Conservation (phyloP, 257 asterid species). For the Paraleonurus japonicus region DNA sequence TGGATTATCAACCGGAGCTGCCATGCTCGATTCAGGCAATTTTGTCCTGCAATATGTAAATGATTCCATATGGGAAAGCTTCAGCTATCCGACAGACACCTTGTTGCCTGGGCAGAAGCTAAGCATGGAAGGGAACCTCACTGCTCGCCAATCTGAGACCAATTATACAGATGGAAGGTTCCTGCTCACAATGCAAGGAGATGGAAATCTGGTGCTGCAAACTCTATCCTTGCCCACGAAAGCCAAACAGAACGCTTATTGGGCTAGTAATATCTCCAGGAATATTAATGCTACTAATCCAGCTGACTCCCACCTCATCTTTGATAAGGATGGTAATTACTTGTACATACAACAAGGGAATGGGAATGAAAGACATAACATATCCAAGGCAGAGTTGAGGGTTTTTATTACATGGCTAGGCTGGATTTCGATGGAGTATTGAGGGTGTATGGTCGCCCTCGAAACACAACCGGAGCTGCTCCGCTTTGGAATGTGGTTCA, state of each 20-base stretch:
- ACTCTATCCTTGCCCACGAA: conserved; percentile 27
- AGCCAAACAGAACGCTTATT: background rate
- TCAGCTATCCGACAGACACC: conserved; percentile 36
- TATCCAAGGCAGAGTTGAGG: background rate
- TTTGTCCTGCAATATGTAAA: conserved; percentile 27
- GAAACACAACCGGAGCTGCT: conserved; percentile 20
- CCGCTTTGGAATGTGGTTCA: conserved; percentile 19
- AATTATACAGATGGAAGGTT: conserved; percentile 39
- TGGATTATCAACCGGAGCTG: conserved; percentile 26
- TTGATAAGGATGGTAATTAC: conserved; percentile 32
- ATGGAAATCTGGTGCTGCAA: conserved; percentile 42
- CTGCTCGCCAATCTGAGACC: conserved; percentile 28
- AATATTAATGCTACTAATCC: background rate
- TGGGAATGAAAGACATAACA: background rate
- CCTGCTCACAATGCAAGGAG: conserved; percentile 17
- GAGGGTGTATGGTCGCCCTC: conserved; percentile 32
- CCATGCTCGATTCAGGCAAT: conserved; percentile 45
- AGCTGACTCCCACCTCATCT: conserved; percentile 23
- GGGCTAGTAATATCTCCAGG: conserved; percentile 1
- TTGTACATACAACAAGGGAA: conserved; percentile 5
- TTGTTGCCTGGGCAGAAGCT: conserved; percentile 43
- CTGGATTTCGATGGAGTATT: conserved; percentile 47
- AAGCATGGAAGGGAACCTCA: background rate
- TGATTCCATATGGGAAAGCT: conserved; percentile 34
- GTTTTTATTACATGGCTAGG: conserved; percentile 30